Evolutionary conservation across 2,329 filamentous ascomycete genomes (phyloP).

Genomic region (Neofusicoccum parvum): DNA sequence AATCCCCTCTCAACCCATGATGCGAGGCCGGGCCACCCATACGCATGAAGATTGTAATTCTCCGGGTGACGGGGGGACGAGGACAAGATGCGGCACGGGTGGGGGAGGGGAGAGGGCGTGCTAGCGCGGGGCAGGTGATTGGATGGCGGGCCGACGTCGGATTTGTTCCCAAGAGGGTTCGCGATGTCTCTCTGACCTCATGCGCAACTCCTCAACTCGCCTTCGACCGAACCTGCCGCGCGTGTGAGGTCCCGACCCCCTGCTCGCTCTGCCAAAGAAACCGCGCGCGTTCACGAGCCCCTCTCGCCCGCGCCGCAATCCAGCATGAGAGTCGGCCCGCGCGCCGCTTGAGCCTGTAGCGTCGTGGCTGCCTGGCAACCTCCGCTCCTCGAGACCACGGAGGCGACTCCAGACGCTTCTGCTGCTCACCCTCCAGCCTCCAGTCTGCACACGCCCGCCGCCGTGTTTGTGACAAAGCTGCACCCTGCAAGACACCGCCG

Average conservation of each 20-base stretch:
- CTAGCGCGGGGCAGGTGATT: not conserved
- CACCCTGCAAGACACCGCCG: not conserved
- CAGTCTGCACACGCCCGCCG: not conserved
- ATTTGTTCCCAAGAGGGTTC: not conserved
- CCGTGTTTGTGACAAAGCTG: too few relatives aligned
- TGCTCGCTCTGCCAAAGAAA: not conserved
- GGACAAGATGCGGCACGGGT: not conserved
- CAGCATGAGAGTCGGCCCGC: not conserved
- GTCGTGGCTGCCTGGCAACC: constrained; percentile 12
- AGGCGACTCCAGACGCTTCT: not conserved
- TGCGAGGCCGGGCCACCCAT: too few relatives aligned
- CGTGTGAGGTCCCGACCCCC: not conserved
- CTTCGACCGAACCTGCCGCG: not conserved
- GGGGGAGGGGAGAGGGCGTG: not conserved
- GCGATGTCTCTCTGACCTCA: not conserved
- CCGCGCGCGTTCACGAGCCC: not conserved
- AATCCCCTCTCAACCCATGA: too few relatives aligned
- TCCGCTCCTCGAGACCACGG: not conserved
- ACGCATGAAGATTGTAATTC: not conserved
- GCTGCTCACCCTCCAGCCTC: not conserved
- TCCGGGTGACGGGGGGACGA: not conserved
- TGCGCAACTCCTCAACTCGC: not conserved
- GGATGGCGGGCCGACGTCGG: not conserved
- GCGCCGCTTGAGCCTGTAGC: constrained; percentile 7
- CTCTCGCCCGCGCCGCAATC: not conserved